A percentile compares a stretch with the other conserved stretches of the same genome.
Evolutionary conservation across 768 basidiomycete species (phyloP).

Genomic region (Boletus rufocinnamomeus): DNA sequence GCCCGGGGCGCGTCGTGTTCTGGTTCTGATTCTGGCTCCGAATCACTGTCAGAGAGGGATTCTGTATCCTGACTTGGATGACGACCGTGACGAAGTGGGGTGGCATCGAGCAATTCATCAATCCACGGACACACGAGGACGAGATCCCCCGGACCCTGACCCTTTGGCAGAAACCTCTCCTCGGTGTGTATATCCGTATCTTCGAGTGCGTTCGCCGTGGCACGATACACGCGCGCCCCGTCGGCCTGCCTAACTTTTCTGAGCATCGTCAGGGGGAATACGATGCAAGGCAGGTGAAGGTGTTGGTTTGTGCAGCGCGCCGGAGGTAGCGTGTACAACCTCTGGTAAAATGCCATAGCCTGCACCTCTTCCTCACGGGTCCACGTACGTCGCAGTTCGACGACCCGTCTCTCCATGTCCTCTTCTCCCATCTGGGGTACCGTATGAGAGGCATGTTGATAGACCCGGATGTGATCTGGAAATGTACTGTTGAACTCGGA

Average conservation of each 20-base stretch:
- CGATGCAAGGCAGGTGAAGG: constrained; percentile 22
- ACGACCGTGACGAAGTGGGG: background rate
- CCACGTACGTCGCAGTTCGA: constrained; percentile 2
- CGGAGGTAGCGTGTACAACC: background rate
- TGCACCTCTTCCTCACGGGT: constrained; percentile 1
- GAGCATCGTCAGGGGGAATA: constrained; percentile 17
- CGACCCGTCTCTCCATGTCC: constrained; percentile 6
- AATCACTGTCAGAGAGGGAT: background rate
- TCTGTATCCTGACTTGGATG: background rate
- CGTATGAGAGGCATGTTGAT: constrained; percentile 1
- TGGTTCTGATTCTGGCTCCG: background rate
- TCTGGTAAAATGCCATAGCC: constrained; percentile 9
- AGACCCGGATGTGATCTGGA: constrained; percentile 20
- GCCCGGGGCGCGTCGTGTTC: background rate
- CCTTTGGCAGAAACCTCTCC: background rate
- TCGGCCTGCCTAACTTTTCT: background rate
- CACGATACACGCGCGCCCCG: constrained; percentile 7
- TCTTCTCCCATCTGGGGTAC: constrained; percentile 7
- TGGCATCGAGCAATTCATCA: constrained; percentile 7
- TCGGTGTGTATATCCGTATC: constrained; percentile 13
- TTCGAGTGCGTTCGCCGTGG: constrained; percentile 6
- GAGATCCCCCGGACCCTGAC: background rate
- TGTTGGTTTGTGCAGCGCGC: constrained; percentile 9
- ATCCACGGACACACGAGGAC: constrained; percentile 26
- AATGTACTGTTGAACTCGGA: constrained; percentile 26